Evolutionary conservation across 805 yeast species (phyloP), one percentile per base, ranked within the genome.

Genomic region (Candida multigemmis): DNA sequence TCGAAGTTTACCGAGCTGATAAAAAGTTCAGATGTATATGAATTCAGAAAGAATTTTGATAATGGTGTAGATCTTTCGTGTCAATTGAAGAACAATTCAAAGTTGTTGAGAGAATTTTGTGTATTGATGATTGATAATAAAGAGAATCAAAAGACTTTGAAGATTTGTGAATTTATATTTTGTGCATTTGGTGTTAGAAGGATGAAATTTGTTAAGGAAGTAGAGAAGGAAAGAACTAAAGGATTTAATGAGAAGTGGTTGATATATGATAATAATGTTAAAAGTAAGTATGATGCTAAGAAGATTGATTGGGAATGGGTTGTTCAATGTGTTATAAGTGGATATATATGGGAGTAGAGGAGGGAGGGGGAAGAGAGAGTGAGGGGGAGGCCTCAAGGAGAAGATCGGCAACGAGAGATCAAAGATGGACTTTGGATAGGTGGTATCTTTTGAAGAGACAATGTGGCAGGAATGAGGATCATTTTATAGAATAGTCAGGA

Each of bases 271-370:
- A 50, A 53, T 14, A 35, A 43, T 12, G 28, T 29, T 10, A 21
- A 19, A 20, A 26, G 19, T 16, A 14, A 14, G 12, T 15, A 14
- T 16, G 10, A 18, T 17, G 20, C 50, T 22, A 42, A 52, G 37
- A 21, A 67, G 4, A 53, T 73, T 7, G 56, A 66, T 39, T 73
- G 79, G 80, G 81, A 75, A 41, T 75, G 82, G 82, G 57, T 74
- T 1, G 78, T 74, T 2, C 81, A 75, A 33, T 70, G 78, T 48
- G 58, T 72, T 10, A 72, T 75, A 14, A 50, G 60, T 32, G 48
- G 48, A 13, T 36, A 44, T 33, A 44, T 56, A 12, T 55, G 63
- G 63, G 40, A 34, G 16, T 13, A 22, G n/a, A 16, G 14, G n/a
- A n/a, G n/a, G n/a, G n/a, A n/a, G n/a, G n/a, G n/a, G n/a, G n/a